Percentiles rank a stretch among this genome's conserved stretches.
These are phyloP conservation scores for Hymenoscyphus linearis DNA, from an alignment of 2,329 filamentous ascomycete genomes.

Conservation along the genomic window DNA sequence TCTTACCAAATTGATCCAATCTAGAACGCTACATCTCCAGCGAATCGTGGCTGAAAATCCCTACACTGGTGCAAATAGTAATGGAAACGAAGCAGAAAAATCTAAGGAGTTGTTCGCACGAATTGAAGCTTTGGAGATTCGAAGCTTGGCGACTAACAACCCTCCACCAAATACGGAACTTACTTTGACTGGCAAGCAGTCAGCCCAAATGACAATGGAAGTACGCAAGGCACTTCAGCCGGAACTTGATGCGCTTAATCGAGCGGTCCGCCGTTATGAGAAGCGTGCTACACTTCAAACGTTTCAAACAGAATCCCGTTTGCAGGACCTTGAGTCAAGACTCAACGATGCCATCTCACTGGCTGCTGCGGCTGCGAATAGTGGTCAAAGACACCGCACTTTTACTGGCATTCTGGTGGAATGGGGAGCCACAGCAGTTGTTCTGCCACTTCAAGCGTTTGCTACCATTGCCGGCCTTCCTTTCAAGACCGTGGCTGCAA, in stretches of 20 bases:
- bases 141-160: conserved; percentile 38
- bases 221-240: conserved; percentile 65
- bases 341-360: conserved; percentile 74
- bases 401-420: conserved; percentile 25
- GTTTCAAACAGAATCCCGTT: conserved; percentile 68
- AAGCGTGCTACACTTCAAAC: conserved; percentile 75
- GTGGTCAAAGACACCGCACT: conserved; percentile 18
- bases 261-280: conserved; percentile 85
- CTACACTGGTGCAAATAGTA: conserved; percentile 32
- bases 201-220: conserved; percentile 43
- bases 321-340: conserved; percentile 65
- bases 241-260: conserved; percentile 81
- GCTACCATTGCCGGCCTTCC: conserved; percentile 22
- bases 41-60: conserved; percentile 57
- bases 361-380: conserved; percentile 65
- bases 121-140: conserved; percentile 64
- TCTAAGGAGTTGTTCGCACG: conserved; percentile 52
- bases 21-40: conserved; percentile 76
- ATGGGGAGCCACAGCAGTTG: conserved; percentile 26
- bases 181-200: conserved; percentile 35
- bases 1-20: conserved; percentile 72
- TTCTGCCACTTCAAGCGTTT: conserved; percentile 27
- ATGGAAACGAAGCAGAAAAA: conserved; percentile 38
- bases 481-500: conserved; percentile 19
- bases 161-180: conserved; percentile 30